Evolutionary conservation across 345 rosid species (phyloP).

Genomic region (Eucalyptus sp.): DNA sequence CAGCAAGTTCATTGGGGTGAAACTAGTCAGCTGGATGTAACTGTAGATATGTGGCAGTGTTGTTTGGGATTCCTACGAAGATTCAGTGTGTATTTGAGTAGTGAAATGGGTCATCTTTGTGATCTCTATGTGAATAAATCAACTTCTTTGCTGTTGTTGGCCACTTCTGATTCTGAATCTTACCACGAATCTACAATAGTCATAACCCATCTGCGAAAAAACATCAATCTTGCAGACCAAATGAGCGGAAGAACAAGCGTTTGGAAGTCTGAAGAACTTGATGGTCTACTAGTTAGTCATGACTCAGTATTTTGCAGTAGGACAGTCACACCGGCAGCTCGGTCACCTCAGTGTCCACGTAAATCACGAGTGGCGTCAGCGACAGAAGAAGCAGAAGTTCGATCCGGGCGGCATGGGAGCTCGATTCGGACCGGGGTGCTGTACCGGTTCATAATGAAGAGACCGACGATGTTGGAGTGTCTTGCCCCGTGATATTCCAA

Average conservation of each 20-base stretch:
- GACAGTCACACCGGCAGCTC: background rate
- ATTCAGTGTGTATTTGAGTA: background rate
- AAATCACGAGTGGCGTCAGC: background rate
- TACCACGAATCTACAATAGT: background rate
- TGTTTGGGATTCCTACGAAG: background rate
- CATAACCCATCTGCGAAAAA: background rate
- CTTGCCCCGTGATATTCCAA: background rate
- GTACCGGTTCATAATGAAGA: background rate
- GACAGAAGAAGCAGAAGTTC: background rate
- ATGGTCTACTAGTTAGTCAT: background rate
- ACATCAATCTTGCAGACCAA: background rate
- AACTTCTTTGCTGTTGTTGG: background rate
- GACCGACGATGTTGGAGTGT: background rate
- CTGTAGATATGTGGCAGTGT: background rate
- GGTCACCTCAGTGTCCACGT: background rate
- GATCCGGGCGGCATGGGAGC: background rate
- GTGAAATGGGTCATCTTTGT: background rate
- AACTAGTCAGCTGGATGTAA: background rate
- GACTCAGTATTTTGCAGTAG: background rate
- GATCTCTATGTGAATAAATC: background rate
- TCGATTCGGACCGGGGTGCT: background rate
- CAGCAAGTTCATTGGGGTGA: background rate
- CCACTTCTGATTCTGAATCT: background rate
- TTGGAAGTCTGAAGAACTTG: background rate
- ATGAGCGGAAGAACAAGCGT: background rate